Base-by-base conservation (phyloP, 768 basidiomycete genomes). In the Kwoniella bestiolae region DNA sequence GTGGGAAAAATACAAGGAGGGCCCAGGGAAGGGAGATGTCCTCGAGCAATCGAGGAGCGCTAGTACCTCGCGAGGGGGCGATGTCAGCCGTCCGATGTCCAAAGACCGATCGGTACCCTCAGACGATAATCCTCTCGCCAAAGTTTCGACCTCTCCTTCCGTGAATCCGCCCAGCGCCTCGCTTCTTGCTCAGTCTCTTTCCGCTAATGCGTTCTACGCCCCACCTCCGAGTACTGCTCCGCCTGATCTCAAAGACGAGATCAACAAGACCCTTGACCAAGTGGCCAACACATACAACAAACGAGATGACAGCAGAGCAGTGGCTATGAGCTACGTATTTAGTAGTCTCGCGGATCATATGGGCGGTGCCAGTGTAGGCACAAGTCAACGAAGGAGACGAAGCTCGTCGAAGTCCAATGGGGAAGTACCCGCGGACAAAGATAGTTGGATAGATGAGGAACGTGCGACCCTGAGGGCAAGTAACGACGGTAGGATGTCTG, bases 381-480 rank as follows among this genome's bases (percentile, higher is more conserved):
- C 51, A 2, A 53, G 45, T 57, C 52, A 62, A 23, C 35, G 50
- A 44, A 50, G 65, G 45, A 21, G 51, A 60, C 59, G 32, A 41
- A 68, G 60, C 25, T 56, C 50, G 51, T 47, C 47, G 41, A 50
- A 26, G 31, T 26, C 23, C 21, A 63, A 58, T 16, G 63, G 53
- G 21, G 50, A 62, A 8, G 69, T 66, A 50, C 18, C 51, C 16
- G 32, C 67, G 26, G 66, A 57, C 23, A 75, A 65, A 47, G 76
- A 78, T 68, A 76, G 79, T 46, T 80, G 75, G 79, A 73, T 74
- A 3, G 70, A 75, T 14, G 67, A 62, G 16, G 76, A 74, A 51
- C 46, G 71, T 29, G 56, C 29, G 38, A 68, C 31, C 44, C 47
- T 59, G 47, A 52, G 51, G 23, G 60, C 38, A 8, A 38, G 50